A percentile compares a stretch with the other conserved stretches of the same genome.
These are phyloP conservation scores for Posidonia australis DNA, from an alignment of 106 monocot genomes.

Conservation along the genomic window DNA sequence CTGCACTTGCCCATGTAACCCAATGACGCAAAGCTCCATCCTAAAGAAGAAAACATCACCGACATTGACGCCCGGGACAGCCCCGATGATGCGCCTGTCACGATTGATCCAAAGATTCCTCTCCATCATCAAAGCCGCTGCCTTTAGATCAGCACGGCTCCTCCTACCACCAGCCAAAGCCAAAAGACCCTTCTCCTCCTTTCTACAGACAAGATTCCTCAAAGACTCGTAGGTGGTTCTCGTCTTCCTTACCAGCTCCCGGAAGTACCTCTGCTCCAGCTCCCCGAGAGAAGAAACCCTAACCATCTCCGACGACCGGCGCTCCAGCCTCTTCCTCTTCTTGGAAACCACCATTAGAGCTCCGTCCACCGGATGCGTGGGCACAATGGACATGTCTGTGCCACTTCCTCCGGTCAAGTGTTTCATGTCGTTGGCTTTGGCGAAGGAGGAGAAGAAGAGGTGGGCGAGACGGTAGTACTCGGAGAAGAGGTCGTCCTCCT, in stretches of 20 bases:
- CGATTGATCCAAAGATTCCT: slow-evolving; percentile 68
- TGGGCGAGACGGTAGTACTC: slow-evolving; percentile 14
- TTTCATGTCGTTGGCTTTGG: neutral
- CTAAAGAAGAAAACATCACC: slow-evolving; percentile 85
- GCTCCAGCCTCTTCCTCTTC: slow-evolving; percentile 3
- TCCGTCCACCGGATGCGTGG: no score
- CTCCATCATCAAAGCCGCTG: slow-evolving; percentile 60
- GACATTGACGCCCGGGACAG: slow-evolving; percentile 58
- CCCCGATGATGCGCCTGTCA: slow-evolving; percentile 64
- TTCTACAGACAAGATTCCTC: slow-evolving; percentile 12
- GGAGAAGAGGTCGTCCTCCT: slow-evolving; percentile 12
- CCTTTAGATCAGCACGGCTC: slow-evolving; percentile 50
- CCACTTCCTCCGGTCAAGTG: neutral
- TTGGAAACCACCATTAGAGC: neutral
- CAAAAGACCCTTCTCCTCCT: slow-evolving; percentile 3
- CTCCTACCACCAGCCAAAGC: slow-evolving; percentile 14
- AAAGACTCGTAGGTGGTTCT: slow-evolving; percentile 35
- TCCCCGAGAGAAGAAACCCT: slow-evolving; percentile 3
- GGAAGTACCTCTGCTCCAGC: neutral
- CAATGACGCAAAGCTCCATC: slow-evolving; percentile 84
- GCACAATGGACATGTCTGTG: slow-evolving; percentile 1
- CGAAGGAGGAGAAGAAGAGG: slow-evolving; percentile 8
- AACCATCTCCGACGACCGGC: slow-evolving; percentile 14
- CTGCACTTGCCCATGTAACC: slow-evolving; percentile 90
- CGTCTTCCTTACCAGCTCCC: slow-evolving; percentile 5